phyloP scores from a whole-genome alignment of 306 rosid genomes.

The Fragaria nilgerrensis region DNA sequence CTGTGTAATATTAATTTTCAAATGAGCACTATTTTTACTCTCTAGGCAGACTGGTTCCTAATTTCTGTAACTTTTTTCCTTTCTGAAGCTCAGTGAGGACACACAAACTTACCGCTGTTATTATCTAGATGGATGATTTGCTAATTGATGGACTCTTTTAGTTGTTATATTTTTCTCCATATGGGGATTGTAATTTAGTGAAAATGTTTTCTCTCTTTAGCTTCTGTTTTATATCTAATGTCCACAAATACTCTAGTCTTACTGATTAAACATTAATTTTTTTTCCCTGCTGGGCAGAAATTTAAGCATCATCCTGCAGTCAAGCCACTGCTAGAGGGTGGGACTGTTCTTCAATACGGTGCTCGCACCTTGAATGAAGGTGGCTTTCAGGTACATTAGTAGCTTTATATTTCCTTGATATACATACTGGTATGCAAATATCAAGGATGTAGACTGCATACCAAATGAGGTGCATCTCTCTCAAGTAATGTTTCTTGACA shows the following conservation, averaged over 20 bases:
- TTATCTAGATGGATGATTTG: not conserved
- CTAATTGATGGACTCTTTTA: not conserved
- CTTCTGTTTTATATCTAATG: slow-evolving; percentile 2
- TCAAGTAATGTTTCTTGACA: slow-evolving; percentile 5
- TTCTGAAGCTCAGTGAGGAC: not conserved
- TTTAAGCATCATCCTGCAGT: slow-evolving; percentile 88
- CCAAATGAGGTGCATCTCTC: slow-evolving; percentile 8
- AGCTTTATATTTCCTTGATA: not conserved
- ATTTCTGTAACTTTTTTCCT: not conserved
- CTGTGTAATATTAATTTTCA: not conserved
- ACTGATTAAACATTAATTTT: slow-evolving; percentile 7
- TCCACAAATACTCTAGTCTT: slow-evolving; percentile 6
- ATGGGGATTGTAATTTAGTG: not conserved
- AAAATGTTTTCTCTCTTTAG: slow-evolving; percentile 9
- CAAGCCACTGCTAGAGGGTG: slow-evolving; percentile 73
- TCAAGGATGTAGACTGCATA: slow-evolving; percentile 3
- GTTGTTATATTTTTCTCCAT: not conserved
- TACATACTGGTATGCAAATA: slow-evolving; percentile 10
- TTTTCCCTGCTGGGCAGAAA: slow-evolving; percentile 46
- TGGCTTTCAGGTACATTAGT: slow-evolving; percentile 74
- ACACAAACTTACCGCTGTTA: not conserved
- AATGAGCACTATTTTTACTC: not conserved
- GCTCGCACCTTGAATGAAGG: slow-evolving; percentile 98
- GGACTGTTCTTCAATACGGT: slow-evolving; percentile 85
- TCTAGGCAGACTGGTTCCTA: not conserved